phyloP scores from a whole-genome alignment of 208 protist genomes.

The Phytomonas francai region DNA sequence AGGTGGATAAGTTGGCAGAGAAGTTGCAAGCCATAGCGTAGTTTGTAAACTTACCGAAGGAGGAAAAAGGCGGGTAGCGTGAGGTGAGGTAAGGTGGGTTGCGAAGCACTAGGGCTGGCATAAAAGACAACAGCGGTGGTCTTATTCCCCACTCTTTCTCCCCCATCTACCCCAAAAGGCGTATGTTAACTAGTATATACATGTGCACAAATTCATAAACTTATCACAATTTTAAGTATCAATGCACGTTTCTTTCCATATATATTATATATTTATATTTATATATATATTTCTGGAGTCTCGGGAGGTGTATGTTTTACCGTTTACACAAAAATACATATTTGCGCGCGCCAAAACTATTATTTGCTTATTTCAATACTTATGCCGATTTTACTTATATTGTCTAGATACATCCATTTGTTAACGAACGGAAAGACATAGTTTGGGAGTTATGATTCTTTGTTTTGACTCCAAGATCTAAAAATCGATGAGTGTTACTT shows the following conservation, averaged over 20 bases:
- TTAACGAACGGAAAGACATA: not conserved
- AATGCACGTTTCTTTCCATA: too few species aligned
- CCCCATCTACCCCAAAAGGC: not conserved
- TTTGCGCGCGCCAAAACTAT: not conserved
- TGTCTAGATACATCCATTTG: not conserved
- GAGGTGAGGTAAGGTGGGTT: not conserved
- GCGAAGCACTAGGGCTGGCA: not conserved
- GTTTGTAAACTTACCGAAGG: not conserved
- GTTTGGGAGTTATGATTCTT: not conserved
- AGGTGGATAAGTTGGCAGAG: conserved; percentile 14
- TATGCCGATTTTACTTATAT: not conserved
- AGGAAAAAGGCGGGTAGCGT: too few species aligned
- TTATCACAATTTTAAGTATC: too few species aligned
- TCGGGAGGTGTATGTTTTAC: not conserved
- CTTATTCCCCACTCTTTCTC: not conserved
- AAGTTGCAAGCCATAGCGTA: conserved; percentile 15
- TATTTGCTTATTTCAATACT: not conserved
- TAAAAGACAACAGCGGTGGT: not conserved
- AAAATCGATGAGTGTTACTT: not conserved
- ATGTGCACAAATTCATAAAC: not conserved
- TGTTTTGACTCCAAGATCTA: not conserved
- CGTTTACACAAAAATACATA: not conserved
- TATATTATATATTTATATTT: not conserved
- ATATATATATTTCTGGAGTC: not conserved
- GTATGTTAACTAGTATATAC: not conserved